Base-by-base conservation (phyloP, 768 basidiomycete species). In the Rhodotorula paludigena region DNA sequence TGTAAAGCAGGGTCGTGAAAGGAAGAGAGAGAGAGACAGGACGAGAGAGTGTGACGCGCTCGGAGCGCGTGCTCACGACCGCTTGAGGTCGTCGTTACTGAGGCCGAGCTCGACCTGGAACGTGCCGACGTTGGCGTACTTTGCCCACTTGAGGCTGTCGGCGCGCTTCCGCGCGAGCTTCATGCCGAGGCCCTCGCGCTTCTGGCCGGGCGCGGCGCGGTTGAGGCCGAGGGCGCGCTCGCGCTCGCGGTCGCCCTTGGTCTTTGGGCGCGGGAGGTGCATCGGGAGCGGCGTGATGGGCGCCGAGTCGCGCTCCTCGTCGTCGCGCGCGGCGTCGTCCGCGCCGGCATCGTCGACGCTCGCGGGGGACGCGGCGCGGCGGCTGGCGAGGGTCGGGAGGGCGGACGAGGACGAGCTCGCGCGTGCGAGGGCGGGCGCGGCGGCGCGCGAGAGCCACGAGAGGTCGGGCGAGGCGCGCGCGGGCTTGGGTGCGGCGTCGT, bases 81-180 rank as follows among this genome's bases (percentile, higher is more conserved):
- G 47, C 47, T 48, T 48, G 18, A 71, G 57, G 11, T 72, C 71
- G 33, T 68, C 71, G 49, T 64, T 64, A 28, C 60, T 62, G 18
- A 72, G 42, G n/a, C 64, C 63, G 47, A 72, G 60, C 33, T 67
- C 66, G 44, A 72, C 23, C 38, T 65, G 45, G 38, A 70, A 62
- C 20, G 53, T n/a, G 9, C 62, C 66, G 2, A 32, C 23, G 21
- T 51, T 60, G 23, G 66, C 71, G 47, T 68, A 72, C 60, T 72
- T 72, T 49, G 65, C 63, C 71, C 71, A 72, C 66, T 72, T 72
- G 59, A 68, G 33, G 23, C 52, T 55, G 42, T 72, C 63, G 4
- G 71, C 71, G 5, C 71, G 20, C 48, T 66, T 67, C 21, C 66
- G 23, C 23, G 56, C 64, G 16, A 72, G 30, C 45, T 63, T 64